Evolutionary conservation across 176 grass and related monocot genomes (phyloP).

Genomic region (Chrysopogon serrulatus): DNA sequence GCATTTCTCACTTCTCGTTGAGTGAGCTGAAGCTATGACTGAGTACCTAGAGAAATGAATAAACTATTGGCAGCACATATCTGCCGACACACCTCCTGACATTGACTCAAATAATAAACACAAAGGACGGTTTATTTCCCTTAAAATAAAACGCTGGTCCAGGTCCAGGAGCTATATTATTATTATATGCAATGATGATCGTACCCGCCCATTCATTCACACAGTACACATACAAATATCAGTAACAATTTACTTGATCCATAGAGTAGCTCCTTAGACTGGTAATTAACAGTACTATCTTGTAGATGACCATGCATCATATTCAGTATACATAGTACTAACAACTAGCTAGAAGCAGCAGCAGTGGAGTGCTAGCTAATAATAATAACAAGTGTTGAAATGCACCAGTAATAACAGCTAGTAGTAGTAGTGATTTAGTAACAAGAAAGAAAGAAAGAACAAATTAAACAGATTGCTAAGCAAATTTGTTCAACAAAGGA

Average conservation of each 20-base stretch:
- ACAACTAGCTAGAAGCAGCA: not conserved
- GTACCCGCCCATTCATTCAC: not conserved
- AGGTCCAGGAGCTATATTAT: not conserved
- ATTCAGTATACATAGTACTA: not conserved
- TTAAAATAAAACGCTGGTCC: not conserved
- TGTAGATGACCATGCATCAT: not conserved
- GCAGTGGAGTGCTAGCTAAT: not conserved
- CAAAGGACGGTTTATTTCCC: not conserved
- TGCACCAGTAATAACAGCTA: not conserved
- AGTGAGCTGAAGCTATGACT: not conserved
- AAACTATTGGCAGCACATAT: not conserved
- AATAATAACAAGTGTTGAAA: not conserved
- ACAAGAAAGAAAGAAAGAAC: not conserved
- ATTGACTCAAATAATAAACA: conserved; percentile 3
- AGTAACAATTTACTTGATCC: not conserved
- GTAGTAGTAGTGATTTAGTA: not conserved
- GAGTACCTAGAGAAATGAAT: not conserved
- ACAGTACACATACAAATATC: not conserved
- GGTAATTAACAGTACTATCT: not conserved
- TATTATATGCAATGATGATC: not conserved
- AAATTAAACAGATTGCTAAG: not conserved
- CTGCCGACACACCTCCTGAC: conserved; percentile 16
- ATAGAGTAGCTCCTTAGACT: not conserved
- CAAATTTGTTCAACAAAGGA: not conserved
- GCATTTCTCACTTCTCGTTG: not conserved